Percentiles rank a stretch among this genome's conserved stretches.
phyloP scores from a whole-genome alignment of 202 grass and related monocot species.

The Zoysia matrella region DNA sequence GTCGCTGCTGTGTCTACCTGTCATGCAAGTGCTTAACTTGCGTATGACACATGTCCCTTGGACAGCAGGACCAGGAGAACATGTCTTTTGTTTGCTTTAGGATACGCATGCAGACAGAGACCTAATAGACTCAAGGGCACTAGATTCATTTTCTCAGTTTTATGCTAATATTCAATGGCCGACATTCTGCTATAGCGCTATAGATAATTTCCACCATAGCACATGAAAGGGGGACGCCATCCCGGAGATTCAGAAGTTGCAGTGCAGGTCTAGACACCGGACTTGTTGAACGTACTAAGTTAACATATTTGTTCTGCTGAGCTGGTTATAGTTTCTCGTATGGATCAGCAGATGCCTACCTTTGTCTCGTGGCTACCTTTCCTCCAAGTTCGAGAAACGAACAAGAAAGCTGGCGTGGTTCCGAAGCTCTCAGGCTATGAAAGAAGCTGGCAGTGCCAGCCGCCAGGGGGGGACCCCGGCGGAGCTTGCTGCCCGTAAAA shows the following conservation, averaged over 20 bases:
- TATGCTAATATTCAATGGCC: not conserved
- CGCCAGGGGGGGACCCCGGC: constrained; percentile 13
- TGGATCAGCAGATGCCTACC: constrained; percentile 26
- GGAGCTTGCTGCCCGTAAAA: constrained; percentile 40
- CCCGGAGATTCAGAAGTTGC: not conserved
- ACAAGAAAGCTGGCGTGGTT: constrained; percentile 48
- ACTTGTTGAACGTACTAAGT: not conserved
- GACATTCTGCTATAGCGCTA: not conserved
- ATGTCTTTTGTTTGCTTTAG: constrained; percentile 55
- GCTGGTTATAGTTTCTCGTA: no score
- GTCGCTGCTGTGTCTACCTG: constrained; percentile 55
- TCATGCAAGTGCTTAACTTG: constrained; percentile 55
- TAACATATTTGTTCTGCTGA: no score
- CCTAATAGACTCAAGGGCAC: constrained; percentile 22
- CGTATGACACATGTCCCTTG: constrained; percentile 31
- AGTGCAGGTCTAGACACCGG: not conserved
- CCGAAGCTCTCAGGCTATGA: constrained; percentile 42
- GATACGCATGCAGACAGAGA: constrained; percentile 17
- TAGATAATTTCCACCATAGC: not conserved
- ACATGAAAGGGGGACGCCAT: not conserved
- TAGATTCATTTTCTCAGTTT: constrained; percentile 3
- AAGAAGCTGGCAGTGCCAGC: not conserved
- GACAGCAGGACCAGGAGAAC: constrained; percentile 45
- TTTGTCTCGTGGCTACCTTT: constrained; percentile 50
- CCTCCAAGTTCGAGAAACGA: constrained; percentile 50